Evolutionary conservation across 73 alveolate genomes (phyloP), one percentile per base, ranked within the genome.

Genomic region (Paramecium caudatum): DNA sequence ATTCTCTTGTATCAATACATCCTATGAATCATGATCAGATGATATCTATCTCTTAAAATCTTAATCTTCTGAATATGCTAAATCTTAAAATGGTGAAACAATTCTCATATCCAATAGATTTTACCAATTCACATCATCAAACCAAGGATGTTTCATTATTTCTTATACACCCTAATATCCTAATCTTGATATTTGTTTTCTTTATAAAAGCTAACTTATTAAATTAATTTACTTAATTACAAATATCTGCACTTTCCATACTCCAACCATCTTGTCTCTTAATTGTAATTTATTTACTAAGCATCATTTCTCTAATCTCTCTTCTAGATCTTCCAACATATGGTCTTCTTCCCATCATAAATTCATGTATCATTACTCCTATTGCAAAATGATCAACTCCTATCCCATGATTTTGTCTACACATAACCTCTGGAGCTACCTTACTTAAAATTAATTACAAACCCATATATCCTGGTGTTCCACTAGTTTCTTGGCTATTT

Each of bases 131-230:
- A 95, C 93, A 17, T 93, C 82, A 82, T 90, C 87, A 74, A 97
- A 81, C 99, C 99, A 97, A 65, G 98, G 95, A 93, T 97, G 99
- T 5, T 91, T 88, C 87, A 96, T 95, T 21, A 96, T 93, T 83
- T 95, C 98, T 62, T 91, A 82, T 15, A 91, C 82, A 23, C 99
- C 99, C 82, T 94, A 93, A 82, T 62, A 62, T 27, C 99, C 99
- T 25, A 97, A 86, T 91, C 99, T 91, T 33, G 92, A 68, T 47
- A 91, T 91, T 16, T 98, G 97, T 62, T 96, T 96, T 82, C 99
- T 95, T 88, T 94, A 49, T 5, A 84, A 69, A 12, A 69, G 36
- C 63, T 69, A n/a, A 16, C 33, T 33, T 6, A 69, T 7, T 5
- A 69, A 1, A 5, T 5, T 2, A 23, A 3, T 55, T 32, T 36